Evolutionary conservation across 805 yeast genomes (phyloP).

Genomic region (Ogataea nitratoaversa): DNA sequence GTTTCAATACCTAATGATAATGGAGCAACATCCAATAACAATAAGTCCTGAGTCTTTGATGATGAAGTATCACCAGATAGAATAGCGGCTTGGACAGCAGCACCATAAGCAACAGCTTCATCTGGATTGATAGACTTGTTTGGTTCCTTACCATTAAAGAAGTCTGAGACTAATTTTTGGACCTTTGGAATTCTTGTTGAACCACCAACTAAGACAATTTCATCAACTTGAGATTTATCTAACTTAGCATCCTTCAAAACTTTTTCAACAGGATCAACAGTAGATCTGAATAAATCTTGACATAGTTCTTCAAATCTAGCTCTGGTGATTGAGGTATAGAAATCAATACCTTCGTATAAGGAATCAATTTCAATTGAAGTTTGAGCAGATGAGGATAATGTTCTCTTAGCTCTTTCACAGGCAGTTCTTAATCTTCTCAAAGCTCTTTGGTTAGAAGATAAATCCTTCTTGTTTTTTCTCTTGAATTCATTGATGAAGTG

Average conservation of each 20-base stretch:
- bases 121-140: constrained; percentile 96
- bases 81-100: constrained; percentile 97
- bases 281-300: constrained; percentile 90
- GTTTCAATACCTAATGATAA: constrained; percentile 95
- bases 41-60: constrained; percentile 87
- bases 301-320: constrained; percentile 97
- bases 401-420: constrained; percentile 98
- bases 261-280: constrained; percentile 93
- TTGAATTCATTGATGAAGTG: constrained; percentile 94
- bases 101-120: constrained; percentile 99
- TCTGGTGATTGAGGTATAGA: constrained; percentile 94
- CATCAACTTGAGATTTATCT: constrained; percentile 86
- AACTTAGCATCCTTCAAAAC: constrained; percentile 87
- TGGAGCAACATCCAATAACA: constrained; percentile 90
- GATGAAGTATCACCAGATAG: constrained; percentile 94
- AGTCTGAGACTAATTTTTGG: constrained; percentile 92
- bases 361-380: constrained; percentile 95
- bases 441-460: constrained; percentile 92
- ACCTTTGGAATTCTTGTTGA: constrained; percentile 98
- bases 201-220: constrained; percentile 95
- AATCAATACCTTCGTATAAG: constrained; percentile 90
- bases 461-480: constrained; percentile 96
- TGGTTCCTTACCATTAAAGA: constrained; percentile 96
- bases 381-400: constrained; percentile 93
- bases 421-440: constrained; percentile 98